Conservation (phyloP, 495 filamentous ascomycete species). For the Viridothelium virens region DNA sequence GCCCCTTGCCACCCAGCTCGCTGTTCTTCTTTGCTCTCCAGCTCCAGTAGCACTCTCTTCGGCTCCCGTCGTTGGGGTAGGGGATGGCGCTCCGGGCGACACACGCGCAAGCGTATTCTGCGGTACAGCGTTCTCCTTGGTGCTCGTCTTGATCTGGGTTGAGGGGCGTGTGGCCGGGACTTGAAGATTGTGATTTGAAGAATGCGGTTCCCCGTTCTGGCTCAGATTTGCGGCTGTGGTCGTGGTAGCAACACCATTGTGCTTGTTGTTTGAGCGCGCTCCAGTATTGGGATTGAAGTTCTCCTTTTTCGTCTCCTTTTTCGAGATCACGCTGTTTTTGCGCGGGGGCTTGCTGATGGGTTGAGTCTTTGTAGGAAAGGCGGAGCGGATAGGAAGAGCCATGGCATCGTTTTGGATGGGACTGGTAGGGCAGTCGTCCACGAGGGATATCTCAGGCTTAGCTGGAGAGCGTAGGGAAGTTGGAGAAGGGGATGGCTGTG, state of each 20-base stretch:
- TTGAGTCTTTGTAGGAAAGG: not conserved
- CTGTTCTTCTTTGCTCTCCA: not conserved
- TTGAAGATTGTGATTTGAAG: not conserved
- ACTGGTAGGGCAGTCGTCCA: not conserved
- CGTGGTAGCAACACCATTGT: not conserved
- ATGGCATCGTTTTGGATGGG: not conserved
- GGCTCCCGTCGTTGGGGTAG: not conserved
- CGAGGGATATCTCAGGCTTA: not conserved
- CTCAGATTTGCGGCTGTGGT: too few species aligned
- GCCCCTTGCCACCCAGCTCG: not conserved
- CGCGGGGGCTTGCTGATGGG: not conserved
- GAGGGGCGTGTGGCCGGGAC: not conserved
- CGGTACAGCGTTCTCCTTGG: conserved; percentile 4
- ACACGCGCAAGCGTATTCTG: conserved; percentile 5
- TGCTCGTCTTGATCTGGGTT: conserved; percentile 4
- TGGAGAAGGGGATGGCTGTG: not conserved
- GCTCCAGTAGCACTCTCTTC: not conserved
- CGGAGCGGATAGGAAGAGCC: not conserved
- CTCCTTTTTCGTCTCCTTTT: conserved; percentile 6
- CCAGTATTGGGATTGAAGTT: not conserved
- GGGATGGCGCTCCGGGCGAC: not conserved
- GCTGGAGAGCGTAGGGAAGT: not conserved
- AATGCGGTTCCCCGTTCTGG: not conserved
- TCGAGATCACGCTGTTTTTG: not conserved
- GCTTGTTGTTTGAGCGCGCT: not conserved